phyloP scores from a whole-genome alignment of 768 basidiomycete species.

The Podaxis sp. region DNA sequence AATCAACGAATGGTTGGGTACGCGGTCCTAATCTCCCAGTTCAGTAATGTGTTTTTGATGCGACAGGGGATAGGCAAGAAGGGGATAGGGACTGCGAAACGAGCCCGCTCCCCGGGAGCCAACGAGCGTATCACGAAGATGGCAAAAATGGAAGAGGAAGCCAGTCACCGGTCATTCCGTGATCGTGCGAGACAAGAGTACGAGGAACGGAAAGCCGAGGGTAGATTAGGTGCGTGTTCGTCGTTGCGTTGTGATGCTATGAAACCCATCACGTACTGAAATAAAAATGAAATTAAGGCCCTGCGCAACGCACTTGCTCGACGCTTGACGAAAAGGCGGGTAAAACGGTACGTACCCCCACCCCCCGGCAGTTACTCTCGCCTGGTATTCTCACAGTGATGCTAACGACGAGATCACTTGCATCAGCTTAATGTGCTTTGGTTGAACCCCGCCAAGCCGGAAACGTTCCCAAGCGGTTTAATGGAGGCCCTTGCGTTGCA shows the following conservation, averaged over 20 bases:
- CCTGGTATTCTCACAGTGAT: not conserved
- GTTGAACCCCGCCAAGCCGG: constrained; percentile 64
- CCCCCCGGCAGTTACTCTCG: not conserved
- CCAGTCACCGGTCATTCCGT: constrained; percentile 58
- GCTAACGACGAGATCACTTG: constrained; percentile 1
- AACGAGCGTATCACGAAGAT: constrained; percentile 71
- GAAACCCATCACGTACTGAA: constrained; percentile 5
- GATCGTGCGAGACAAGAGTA: constrained; percentile 72
- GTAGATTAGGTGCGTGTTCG: constrained; percentile 46
- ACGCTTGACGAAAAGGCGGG: constrained; percentile 75
- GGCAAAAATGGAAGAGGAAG: constrained; percentile 69
- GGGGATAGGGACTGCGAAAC: constrained; percentile 74
- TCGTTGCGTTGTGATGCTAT: constrained; percentile 5
- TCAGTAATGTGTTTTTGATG: constrained; percentile 4
- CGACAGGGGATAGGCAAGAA: constrained; percentile 55
- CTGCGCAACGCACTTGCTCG: constrained; percentile 71
- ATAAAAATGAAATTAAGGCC: constrained; percentile 28
- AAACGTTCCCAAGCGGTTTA: constrained; percentile 67
- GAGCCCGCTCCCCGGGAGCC: constrained; percentile 60
- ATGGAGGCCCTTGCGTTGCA: constrained; percentile 52
- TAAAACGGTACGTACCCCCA: constrained; percentile 47
- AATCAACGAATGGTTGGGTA: constrained; percentile 81
- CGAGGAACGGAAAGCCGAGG: constrained; percentile 72
- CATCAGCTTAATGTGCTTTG: constrained; percentile 79
- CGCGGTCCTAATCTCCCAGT: constrained; percentile 21